These are phyloP conservation scores for Osmanthus fragrans DNA, from an alignment of 257 asterid genomes.

Conservation along the genomic window DNA sequence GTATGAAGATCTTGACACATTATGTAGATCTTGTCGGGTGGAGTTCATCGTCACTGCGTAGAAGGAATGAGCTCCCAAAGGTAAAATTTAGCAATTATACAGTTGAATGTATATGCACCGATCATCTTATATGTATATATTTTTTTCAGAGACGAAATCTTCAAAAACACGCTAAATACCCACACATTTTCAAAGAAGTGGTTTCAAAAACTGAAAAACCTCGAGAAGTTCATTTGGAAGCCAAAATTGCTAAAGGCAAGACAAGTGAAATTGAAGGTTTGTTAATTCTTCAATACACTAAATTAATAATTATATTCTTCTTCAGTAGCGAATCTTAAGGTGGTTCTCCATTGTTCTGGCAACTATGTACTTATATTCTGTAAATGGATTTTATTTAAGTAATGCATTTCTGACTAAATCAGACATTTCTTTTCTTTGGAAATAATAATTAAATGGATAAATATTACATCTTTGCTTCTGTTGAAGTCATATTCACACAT, in stretches of 20 bases:
- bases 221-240: conserved; percentile 34
- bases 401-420: conserved; percentile 5
- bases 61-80: conserved; percentile 74
- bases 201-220: conserved; percentile 20
- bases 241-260: conserved; percentile 32
- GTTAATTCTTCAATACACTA: neutral
- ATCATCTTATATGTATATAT: conserved; percentile 9
- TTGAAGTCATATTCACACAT: no score
- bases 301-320: neutral
- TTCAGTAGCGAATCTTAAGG: neutral
- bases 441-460: no score
- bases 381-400: neutral
- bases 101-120: neutral
- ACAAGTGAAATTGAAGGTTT: conserved; percentile 74
- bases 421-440: neutral
- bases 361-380: neutral
- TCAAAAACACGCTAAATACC: conserved; percentile 48
- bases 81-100: conserved; percentile 33
- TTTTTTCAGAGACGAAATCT: conserved; percentile 50
- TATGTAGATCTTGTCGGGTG: conserved; percentile 81
- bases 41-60: conserved; percentile 91
- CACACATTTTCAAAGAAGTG: conserved; percentile 62
- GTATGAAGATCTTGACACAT: conserved; percentile 45
- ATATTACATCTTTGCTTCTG: no score
- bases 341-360: neutral